Conservation (phyloP, 331 rosid genomes). For the Acacia concinna region DNA sequence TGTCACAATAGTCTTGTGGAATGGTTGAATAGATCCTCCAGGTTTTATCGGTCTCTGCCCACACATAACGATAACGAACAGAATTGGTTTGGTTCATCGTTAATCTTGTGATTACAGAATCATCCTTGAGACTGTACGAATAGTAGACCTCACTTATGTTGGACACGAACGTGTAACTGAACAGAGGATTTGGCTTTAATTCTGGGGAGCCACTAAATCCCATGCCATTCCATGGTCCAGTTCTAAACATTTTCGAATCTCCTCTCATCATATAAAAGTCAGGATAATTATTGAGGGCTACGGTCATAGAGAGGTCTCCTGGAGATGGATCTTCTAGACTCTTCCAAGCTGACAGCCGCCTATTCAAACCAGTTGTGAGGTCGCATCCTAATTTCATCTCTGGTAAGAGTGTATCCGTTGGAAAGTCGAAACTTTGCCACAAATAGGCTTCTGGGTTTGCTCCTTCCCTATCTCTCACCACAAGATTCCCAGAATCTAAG, state of each 20-base stretch:
- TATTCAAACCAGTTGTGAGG: slow-evolving; percentile 28
- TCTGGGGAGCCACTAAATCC: slow-evolving; percentile 43
- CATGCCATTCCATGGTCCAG: slow-evolving; percentile 74
- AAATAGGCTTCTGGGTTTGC: slow-evolving; percentile 16
- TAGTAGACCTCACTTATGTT: slow-evolving; percentile 40
- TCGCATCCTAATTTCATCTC: slow-evolving; percentile 67
- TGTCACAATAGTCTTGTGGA: slow-evolving; percentile 53
- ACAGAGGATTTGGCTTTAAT: slow-evolving; percentile 31
- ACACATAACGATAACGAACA: slow-evolving; percentile 24
- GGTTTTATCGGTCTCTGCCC: slow-evolving; percentile 26
- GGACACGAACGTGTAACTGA: slow-evolving; percentile 26
- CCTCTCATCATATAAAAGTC: slow-evolving; percentile 43
- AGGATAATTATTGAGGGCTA: slow-evolving; percentile 34
- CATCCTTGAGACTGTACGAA: slow-evolving; percentile 27
- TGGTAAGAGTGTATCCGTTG: slow-evolving; percentile 51
- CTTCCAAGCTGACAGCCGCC: slow-evolving; percentile 47
- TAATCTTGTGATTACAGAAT: slow-evolving; percentile 22
- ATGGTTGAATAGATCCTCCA: slow-evolving; percentile 38
- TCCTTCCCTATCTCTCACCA: slow-evolving; percentile 35
- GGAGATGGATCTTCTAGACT: slow-evolving; percentile 56
- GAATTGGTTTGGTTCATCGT: slow-evolving; percentile 28
- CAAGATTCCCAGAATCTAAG: slow-evolving; percentile 60
- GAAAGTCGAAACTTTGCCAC: slow-evolving; percentile 75
- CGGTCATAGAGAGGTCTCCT: slow-evolving; percentile 36
- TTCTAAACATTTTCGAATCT: slow-evolving; percentile 10